These are phyloP conservation scores for Pichia membranifaciens DNA, from an alignment of 805 yeast species.

Conservation along the genomic window DNA sequence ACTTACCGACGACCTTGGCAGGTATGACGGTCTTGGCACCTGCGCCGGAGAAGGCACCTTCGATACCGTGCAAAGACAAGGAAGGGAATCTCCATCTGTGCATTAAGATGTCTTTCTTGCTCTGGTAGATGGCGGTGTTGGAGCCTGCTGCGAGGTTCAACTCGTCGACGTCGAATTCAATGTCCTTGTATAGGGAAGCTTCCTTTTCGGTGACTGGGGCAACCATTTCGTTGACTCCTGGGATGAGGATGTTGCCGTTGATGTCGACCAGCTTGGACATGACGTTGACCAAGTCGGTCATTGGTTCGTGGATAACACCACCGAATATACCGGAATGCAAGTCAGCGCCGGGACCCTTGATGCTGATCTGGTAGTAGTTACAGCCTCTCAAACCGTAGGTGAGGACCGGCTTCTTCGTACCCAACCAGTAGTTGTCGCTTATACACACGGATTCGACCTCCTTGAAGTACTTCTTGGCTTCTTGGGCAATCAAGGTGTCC, in stretches of 20 bases:
- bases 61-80: conserved; percentile 91
- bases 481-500: conserved; percentile 73
- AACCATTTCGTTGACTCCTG: conserved; percentile 90
- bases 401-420: conserved; percentile 92
- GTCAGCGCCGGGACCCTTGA: conserved; percentile 94
- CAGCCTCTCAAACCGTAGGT: conserved; percentile 98
- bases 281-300: conserved; percentile 83
- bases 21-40: conserved; percentile 99
- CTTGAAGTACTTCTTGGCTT: conserved; percentile 75
- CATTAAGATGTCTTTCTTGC: conserved; percentile 82
- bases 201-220: conserved; percentile 87
- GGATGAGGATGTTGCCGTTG: conserved; percentile 76
- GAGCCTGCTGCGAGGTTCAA: conserved; percentile 88
- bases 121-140: conserved; percentile 67
- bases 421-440: conserved; percentile 97
- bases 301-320: conserved; percentile 95
- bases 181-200: conserved; percentile 69
- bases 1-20: conserved; percentile 88
- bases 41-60: conserved; percentile 90
- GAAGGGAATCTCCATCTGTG: conserved; percentile 99
- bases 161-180: conserved; percentile 80
- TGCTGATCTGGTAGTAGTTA: conserved; percentile 77
- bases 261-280: conserved; percentile 73
- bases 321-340: conserved; percentile 97
- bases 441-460: conserved; percentile 92